Evolutionary conservation across 2,329 filamentous ascomycete genomes (phyloP).

Genomic region (Diaporthe sp.): DNA sequence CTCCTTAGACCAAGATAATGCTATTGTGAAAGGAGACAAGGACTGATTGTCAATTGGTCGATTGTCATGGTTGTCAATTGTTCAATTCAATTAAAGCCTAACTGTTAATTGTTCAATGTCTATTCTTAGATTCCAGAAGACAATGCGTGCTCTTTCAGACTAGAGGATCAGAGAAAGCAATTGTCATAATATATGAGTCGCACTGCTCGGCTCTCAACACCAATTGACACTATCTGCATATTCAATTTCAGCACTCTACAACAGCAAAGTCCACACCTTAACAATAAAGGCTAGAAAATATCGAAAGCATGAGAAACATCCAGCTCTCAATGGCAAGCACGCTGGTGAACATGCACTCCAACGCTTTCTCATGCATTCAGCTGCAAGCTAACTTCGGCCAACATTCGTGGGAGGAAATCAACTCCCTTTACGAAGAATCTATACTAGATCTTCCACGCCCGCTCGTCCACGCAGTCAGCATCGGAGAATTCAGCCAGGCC

Average conservation of each 20-base stretch:
- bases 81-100: no score
- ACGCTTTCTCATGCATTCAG: background rate
- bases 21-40: background rate
- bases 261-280: background rate
- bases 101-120: background rate
- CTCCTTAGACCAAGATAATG: background rate
- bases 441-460: background rate
- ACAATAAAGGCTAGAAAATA: background rate
- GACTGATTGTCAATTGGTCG: background rate
- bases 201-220: no score
- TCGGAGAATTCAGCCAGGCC: background rate
- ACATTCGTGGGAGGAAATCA: background rate
- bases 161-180: background rate
- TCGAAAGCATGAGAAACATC: background rate
- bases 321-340: no score
- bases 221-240: background rate
- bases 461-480: background rate
- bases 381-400: background rate
- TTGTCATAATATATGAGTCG: background rate
- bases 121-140: background rate
- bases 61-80: background rate
- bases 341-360: background rate
- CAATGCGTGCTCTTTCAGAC: background rate
- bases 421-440: background rate
- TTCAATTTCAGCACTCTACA: background rate